Percentiles rank a stretch among this genome's conserved stretches.
Evolutionary conservation across 1,284 basidiomycete species (phyloP).

Genomic region (Irpex sp.): DNA sequence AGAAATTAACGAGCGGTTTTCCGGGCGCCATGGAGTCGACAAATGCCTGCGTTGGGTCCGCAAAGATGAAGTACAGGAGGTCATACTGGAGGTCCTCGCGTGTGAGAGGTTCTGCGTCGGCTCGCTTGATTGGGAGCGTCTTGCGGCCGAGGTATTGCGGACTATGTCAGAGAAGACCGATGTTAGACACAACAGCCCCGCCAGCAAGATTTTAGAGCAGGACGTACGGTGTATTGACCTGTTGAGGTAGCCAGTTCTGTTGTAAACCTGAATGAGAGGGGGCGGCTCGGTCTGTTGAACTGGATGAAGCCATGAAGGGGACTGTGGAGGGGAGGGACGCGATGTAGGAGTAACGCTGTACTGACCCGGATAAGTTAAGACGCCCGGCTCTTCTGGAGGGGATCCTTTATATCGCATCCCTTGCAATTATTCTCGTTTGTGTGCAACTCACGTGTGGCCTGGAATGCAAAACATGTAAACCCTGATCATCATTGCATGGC

Average conservation of each 20-base stretch:
- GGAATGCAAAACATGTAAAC: slow-evolving; percentile 22
- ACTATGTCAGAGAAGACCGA: slow-evolving; percentile 15
- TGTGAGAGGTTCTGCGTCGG: slow-evolving; percentile 58
- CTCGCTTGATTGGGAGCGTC: slow-evolving; percentile 49
- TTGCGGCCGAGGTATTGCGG: slow-evolving; percentile 37
- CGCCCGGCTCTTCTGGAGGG: slow-evolving; percentile 21
- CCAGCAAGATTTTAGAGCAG: neutral
- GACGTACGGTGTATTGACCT: slow-evolving; percentile 30
- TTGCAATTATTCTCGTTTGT: slow-evolving; percentile 10
- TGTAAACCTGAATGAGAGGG: slow-evolving; percentile 12
- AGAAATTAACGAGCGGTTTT: slow-evolving; percentile 49
- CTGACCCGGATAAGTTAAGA: slow-evolving; percentile 30
- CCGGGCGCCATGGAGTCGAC: slow-evolving; percentile 37
- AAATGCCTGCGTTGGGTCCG: slow-evolving; percentile 53
- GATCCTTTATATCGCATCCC: slow-evolving; percentile 28
- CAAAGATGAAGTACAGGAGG: slow-evolving; percentile 67
- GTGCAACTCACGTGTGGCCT: slow-evolving; percentile 29
- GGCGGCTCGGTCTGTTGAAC: slow-evolving; percentile 26
- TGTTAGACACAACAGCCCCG: neutral
- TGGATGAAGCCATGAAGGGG: slow-evolving; percentile 33
- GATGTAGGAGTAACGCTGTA: slow-evolving; percentile 28
- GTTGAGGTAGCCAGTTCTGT: slow-evolving; percentile 28
- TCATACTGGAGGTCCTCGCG: slow-evolving; percentile 75
- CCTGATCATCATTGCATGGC: slow-evolving; percentile 29
- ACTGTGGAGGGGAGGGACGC: slow-evolving; percentile 20